phyloP scores from a whole-genome alignment of 805 yeast species.

The Ogataea ramenticola region DNA sequence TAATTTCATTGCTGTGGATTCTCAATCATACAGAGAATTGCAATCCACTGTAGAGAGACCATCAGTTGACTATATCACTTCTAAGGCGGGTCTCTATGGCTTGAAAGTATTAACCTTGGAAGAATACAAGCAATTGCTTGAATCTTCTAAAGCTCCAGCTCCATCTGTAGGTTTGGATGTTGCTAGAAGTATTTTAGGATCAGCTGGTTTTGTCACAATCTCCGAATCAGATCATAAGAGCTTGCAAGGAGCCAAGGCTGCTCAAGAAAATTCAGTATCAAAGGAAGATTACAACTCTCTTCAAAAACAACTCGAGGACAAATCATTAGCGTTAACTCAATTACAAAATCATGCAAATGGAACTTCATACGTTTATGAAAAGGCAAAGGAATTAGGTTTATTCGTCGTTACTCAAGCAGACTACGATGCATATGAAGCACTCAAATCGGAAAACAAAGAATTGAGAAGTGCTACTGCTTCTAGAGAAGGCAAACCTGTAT shows the following conservation, averaged over 20 bases:
- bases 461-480: background rate
- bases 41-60: slow-evolving; percentile 4
- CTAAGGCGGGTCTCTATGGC: slow-evolving; percentile 13
- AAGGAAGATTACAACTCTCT: slow-evolving; percentile 5
- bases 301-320: background rate
- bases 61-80: slow-evolving; percentile 13
- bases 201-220: no score
- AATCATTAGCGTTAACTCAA: background rate
- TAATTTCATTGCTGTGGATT: slow-evolving; percentile 21
- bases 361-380: background rate
- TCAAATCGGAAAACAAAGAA: background rate
- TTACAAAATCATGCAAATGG: background rate
- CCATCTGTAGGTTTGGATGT: no score
- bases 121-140: slow-evolving; percentile 7
- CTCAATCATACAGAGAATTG: slow-evolving; percentile 17
- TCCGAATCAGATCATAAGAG: no score
- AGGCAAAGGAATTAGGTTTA: background rate
- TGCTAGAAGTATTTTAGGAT: no score
- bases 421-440: background rate
- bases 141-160: background rate
- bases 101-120: slow-evolving; percentile 9
- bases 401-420: slow-evolving; percentile 5
- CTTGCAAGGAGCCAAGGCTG: no score
- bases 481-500: background rate
- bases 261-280: no score